A percentile compares a stretch with the other conserved stretches of the same genome.
These are phyloP conservation scores for Prunus padus DNA, from an alignment of 306 rosid species.

Conservation along the genomic window DNA sequence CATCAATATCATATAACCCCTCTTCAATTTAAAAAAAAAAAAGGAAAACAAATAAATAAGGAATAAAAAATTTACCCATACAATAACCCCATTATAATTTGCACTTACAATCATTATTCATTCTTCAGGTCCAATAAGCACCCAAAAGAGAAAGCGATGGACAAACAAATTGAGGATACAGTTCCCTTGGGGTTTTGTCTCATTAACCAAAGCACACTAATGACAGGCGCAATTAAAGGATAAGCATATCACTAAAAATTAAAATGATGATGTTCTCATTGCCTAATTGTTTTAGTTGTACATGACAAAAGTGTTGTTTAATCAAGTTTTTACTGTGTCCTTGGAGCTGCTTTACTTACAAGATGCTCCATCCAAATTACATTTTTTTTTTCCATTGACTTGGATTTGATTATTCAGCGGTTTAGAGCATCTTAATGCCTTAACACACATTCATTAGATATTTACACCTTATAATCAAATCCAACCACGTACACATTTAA, in stretches of 20 bases:
- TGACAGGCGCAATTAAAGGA: constrained; percentile 6
- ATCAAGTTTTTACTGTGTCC: no score
- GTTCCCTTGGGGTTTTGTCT: constrained; percentile 2
- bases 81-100: not conserved
- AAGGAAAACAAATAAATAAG: not conserved
- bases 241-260: not conserved
- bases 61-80: not conserved
- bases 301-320: no score
- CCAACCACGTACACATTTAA: no score
- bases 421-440: no score
- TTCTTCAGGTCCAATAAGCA: not conserved
- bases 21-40: not conserved
- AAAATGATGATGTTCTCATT: not conserved
- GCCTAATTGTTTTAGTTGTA: not conserved
- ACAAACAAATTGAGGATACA: not conserved
- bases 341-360: not conserved
- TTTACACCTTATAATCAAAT: no score
- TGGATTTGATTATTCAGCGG: no score
- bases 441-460: no score
- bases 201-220: constrained; percentile 11
- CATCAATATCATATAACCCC: no score
- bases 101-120: not conserved
- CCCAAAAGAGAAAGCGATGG: not conserved
- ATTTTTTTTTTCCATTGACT: not conserved
- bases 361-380: no score